Percentiles rank a stretch among this genome's conserved stretches.
These are phyloP conservation scores for Pelargonium fulgidum DNA, from an alignment of 441 rosid species.

Conservation along the genomic window DNA sequence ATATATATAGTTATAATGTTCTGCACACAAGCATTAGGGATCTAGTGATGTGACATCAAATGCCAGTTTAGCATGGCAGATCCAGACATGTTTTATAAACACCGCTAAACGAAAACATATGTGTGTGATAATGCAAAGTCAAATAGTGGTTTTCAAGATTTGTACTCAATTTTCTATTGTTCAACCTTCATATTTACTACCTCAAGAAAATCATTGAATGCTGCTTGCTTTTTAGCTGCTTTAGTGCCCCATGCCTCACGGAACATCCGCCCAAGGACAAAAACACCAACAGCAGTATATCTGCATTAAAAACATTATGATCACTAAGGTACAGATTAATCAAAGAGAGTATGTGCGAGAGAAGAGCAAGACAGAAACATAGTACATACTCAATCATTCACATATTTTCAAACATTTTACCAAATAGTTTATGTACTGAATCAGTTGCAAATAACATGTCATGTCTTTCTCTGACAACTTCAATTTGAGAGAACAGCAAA, in stretches of 20 bases:
- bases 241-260: constrained; percentile 87
- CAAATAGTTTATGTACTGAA: not conserved
- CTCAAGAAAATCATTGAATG: constrained; percentile 83
- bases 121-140: not conserved
- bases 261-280: constrained; percentile 84
- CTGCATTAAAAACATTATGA: constrained; percentile 32
- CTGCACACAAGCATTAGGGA: not conserved
- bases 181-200: constrained; percentile 30
- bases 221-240: constrained; percentile 56
- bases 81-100: not conserved
- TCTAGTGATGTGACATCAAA: not conserved
- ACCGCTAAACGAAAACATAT: not conserved
- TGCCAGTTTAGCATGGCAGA: constrained; percentile 2
- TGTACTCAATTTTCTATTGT: constrained; percentile 8
- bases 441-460: not conserved
- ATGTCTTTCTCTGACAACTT: not conserved
- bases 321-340: constrained; percentile 10
- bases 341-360: not conserved
- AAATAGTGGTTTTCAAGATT: constrained; percentile 16
- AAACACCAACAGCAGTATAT: constrained; percentile 94
- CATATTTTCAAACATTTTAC: no score
- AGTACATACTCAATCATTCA: not conserved
- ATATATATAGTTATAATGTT: no score
- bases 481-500: not conserved
- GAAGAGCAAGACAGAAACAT: constrained; percentile 8